Evolutionary conservation across 192 early-diverging fungal genomes (phyloP).

Genomic region (Umbelopsis vinacea): DNA sequence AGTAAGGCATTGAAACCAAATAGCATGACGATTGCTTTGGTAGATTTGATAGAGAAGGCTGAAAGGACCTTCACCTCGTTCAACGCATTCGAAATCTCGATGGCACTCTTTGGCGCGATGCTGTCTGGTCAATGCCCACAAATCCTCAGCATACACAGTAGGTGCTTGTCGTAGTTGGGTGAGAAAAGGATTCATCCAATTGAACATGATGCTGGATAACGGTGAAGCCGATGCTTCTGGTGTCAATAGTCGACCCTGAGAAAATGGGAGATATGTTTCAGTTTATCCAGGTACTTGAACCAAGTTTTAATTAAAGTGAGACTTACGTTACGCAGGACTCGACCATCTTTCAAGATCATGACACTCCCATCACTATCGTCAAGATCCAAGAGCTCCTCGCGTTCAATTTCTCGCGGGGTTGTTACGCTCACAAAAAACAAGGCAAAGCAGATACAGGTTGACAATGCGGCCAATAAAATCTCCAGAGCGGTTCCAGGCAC

Average conservation of each 20-base stretch:
- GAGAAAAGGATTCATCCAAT: slow-evolving; percentile 40
- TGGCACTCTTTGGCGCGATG: slow-evolving; percentile 29
- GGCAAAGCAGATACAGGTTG: slow-evolving; percentile 11
- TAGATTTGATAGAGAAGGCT: slow-evolving; percentile 28
- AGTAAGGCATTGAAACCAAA: slow-evolving; percentile 33
- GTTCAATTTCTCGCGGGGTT: slow-evolving; percentile 33
- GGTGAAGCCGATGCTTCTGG: slow-evolving; percentile 35
- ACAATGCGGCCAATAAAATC: slow-evolving; percentile 20
- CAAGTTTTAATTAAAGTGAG: not conserved
- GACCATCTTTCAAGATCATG: slow-evolving; percentile 40
- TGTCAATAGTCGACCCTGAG: slow-evolving; percentile 40
- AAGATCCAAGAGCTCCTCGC: slow-evolving; percentile 33
- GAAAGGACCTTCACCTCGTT: not conserved
- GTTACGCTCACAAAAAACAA: slow-evolving; percentile 31
- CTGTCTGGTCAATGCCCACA: slow-evolving; percentile 23
- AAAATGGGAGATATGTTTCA: not conserved
- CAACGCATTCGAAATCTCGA: slow-evolving; percentile 9
- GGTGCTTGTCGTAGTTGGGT: slow-evolving; percentile 14
- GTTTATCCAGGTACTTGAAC: not conserved
- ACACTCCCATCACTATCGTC: slow-evolving; percentile 41
- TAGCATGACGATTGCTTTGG: slow-evolving; percentile 25
- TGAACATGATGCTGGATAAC: slow-evolving; percentile 34
- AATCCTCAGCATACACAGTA: slow-evolving; percentile 9
- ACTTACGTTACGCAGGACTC: slow-evolving; percentile 38
- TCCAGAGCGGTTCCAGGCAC: slow-evolving; percentile 14